A percentile compares a stretch with the other conserved stretches of the same genome.
These are phyloP conservation scores for Scedosporium dehoogii DNA, from an alignment of 2,329 filamentous ascomycete species.

Conservation along the genomic window DNA sequence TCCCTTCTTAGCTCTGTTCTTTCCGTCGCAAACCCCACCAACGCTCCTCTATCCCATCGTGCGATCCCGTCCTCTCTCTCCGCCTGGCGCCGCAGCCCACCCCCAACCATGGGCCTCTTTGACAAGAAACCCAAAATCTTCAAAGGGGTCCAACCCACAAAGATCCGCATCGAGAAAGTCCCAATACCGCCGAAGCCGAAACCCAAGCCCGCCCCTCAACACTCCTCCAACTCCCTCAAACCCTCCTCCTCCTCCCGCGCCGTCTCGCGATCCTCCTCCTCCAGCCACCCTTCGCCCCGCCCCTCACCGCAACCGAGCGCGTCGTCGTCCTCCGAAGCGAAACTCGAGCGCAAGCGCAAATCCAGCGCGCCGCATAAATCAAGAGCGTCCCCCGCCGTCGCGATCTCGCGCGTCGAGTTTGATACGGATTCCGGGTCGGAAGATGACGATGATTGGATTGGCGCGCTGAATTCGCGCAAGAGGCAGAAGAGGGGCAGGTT, in stretches of 20 bases:
- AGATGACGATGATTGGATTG: slow-evolving; percentile 42
- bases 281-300: slow-evolving; percentile 26
- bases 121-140: slow-evolving; percentile 5
- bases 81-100: neutral
- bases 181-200: slow-evolving; percentile 31
- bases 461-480: slow-evolving; percentile 33
- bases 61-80: neutral
- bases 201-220: slow-evolving; percentile 22
- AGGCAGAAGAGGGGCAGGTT: slow-evolving; percentile 21
- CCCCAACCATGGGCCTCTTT: slow-evolving; percentile 4
- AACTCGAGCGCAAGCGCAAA: slow-evolving; percentile 37
- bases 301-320: slow-evolving; percentile 14
- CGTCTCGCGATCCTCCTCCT: slow-evolving; percentile 29
- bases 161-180: slow-evolving; percentile 43
- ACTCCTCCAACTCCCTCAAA: slow-evolving; percentile 13
- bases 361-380: slow-evolving; percentile 15
- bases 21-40: too few species aligned
- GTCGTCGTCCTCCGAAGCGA: slow-evolving; percentile 1
- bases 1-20: neutral
- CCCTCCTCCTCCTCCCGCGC: slow-evolving; percentile 19
- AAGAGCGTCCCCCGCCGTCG: slow-evolving; percentile 24
- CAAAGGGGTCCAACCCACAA: slow-evolving; percentile 22
- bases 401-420: slow-evolving; percentile 38
- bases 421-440: slow-evolving; percentile 41
- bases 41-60: neutral